phyloP scores from a whole-genome alignment of 2,329 filamentous ascomycete genomes.

The Trichophyton verrucosum region DNA sequence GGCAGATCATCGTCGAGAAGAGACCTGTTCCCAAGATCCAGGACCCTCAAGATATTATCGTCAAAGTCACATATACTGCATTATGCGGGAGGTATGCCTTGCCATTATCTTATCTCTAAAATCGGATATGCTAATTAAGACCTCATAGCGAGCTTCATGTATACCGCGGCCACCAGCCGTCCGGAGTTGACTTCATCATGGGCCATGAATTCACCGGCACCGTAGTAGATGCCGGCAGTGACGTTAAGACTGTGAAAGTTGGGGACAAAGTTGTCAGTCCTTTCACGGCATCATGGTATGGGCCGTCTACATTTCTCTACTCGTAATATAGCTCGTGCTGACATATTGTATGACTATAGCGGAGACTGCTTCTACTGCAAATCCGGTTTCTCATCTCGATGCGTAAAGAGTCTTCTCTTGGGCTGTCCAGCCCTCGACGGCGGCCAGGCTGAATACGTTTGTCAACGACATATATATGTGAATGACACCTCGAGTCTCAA shows the following conservation, averaged over 20 bases:
- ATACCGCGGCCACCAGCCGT: conserved; percentile 68
- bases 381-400: conserved; percentile 63
- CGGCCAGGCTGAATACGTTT: conserved; percentile 64
- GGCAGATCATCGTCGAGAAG: conserved; percentile 63
- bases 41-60: conserved; percentile 60
- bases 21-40: conserved; percentile 64
- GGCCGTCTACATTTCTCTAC: conserved; percentile 6
- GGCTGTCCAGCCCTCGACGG: conserved; percentile 59
- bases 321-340: background rate
- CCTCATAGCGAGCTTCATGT: conserved; percentile 63
- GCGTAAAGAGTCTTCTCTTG: conserved; percentile 57
- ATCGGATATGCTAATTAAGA: background rate
- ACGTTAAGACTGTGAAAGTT: conserved; percentile 54
- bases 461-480: conserved; percentile 9
- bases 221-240: conserved; percentile 54
- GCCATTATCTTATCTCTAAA: background rate
- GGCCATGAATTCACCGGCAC: conserved; percentile 77
- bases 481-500: background rate
- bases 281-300: conserved; percentile 68
- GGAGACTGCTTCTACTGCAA: conserved; percentile 75
- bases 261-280: conserved; percentile 73
- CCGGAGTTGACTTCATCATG: conserved; percentile 51
- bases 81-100: conserved; percentile 68
- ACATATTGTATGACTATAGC: conserved; percentile 28
- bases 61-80: conserved; percentile 71